Base-by-base conservation (phyloP, 345 rosid genomes). In the Physaria fendleri region DNA sequence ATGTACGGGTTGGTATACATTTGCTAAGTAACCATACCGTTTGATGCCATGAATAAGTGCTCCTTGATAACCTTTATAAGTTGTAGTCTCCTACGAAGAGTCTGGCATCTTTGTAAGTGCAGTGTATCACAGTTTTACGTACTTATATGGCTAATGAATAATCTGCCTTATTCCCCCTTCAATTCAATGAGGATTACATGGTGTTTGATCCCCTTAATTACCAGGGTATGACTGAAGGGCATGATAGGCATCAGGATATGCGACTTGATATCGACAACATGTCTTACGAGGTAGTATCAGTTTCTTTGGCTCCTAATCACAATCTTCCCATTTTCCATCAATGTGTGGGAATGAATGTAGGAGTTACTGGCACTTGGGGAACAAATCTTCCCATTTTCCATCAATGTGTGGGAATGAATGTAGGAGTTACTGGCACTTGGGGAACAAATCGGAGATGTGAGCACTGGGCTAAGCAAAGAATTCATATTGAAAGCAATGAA, bases 231-330 rank as follows among this genome's bases (percentile, higher is more conserved):
- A 83, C 84, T 15, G 93, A 88, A 60, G 37, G 77, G 56, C 95
- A 86, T 48, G 98, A 92, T 76, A 78, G 90, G 71, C 97, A 92
- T 56, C 79, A 85, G 63, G 95, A 88, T 30, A 75, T 88, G 98
- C 93, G 95, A 42, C 93, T 92, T 37, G 98, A 92, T 56, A 93
- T 86, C 41, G 98, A 92, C 75, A 84, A 88, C 79, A 92, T 92
- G 98, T 84, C 98, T 22, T 88, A 92, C 5, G 97, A 92, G 95
- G 98, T 88, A 66, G 29, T 33, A 40, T 43, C 10, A 54, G 74
- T 10, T 38, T 46, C 8, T 45, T 62, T 27, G 49, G 34, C 40
- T 44, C 17, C 47, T 23, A 33, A 14, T 34, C 4, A 2, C 43
- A 64, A 20, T 20, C 39, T 50, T 44, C 34, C 17, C 43, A 6